Base-by-base conservation (phyloP, 257 asterid genomes). In the Eustoma russellianum region DNA sequence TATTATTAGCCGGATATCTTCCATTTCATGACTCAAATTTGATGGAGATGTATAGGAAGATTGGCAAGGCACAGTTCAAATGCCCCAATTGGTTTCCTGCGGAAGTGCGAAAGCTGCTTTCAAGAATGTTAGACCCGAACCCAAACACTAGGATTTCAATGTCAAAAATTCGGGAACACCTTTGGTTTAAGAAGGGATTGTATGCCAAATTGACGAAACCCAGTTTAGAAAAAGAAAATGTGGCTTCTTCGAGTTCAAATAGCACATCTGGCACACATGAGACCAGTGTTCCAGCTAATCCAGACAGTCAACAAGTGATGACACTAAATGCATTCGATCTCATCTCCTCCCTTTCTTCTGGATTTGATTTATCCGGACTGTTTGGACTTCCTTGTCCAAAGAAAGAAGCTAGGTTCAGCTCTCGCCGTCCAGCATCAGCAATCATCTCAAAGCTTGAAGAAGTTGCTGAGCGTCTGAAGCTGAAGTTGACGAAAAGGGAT, bases 31-130 rank as follows among this genome's bases (percentile, higher is more conserved):
- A 77, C 75, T 47, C 85, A 5, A 88, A 88, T 72, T 55, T 85
- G 75, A 80, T 88, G 83, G 94, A 82, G 70, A 60, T 85, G 83
- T 88, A 85, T 52, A 64, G 91, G 61, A 88, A 83, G 80, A 82
- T 88, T 3, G 86, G 62, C 30, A 77, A 57, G 57, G 88, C 80
- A 2, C 85, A 85, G 38, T 85, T 62, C 58, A 85, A 41, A 62
- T 82, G 69, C 68, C 93, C 97, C 0, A 73, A 69, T 53, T 78
- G 86, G 93, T 74, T 88, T 59, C 80, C 84, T 10, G 74, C 76
- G 5, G 94, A 82, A 38, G 83, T 67, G 0, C 74, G 82, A 8
- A 69, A 64, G 52, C 66, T 88, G 33, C 64, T 88, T 11, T 50
- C 58, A 0, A 70, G 75, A 41, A 79, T 88, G 48, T 53, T 88